Evolutionary conservation across 345 rosid species (phyloP).

Genomic region (Dovyalis caffra): DNA sequence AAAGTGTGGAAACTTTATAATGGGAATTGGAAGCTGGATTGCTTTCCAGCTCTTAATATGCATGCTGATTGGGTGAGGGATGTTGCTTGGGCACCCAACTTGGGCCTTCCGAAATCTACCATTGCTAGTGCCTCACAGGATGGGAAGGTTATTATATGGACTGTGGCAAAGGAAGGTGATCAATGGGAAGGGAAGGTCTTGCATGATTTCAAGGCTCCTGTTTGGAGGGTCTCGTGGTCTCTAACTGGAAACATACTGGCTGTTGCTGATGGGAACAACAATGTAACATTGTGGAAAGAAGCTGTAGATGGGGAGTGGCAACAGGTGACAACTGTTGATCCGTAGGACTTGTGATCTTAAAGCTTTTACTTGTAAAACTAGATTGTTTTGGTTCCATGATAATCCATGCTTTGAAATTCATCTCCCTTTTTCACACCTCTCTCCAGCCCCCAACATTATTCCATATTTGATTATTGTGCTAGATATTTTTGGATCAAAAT

Average conservation of each 20-base stretch:
- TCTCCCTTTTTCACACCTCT: not conserved
- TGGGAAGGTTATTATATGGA: constrained; percentile 22
- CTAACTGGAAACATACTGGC: constrained; percentile 21
- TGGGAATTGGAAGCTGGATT: constrained; percentile 18
- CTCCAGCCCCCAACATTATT: not conserved
- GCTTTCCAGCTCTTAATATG: constrained; percentile 20
- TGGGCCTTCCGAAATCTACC: constrained; percentile 21
- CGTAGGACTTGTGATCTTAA: constrained; percentile 2
- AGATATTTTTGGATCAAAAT: not conserved
- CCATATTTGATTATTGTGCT: not conserved
- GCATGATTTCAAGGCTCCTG: constrained; percentile 18
- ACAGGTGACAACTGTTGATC: constrained; percentile 17
- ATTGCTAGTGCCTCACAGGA: constrained; percentile 21
- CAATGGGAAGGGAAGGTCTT: constrained; percentile 20
- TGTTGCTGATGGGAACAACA: constrained; percentile 17
- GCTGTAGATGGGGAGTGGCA: constrained; percentile 24
- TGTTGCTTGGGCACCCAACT: constrained; percentile 23
- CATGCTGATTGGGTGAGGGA: constrained; percentile 22
- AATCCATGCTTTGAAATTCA: not conserved
- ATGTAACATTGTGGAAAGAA: constrained; percentile 17
- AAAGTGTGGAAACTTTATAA: constrained; percentile 16
- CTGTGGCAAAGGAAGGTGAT: constrained; percentile 18
- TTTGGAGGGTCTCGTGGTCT: constrained; percentile 22
- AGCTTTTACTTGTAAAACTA: not conserved
- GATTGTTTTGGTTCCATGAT: not conserved